phyloP scores from a whole-genome alignment of 208 protist species.

The Novymonas esmeraldas region DNA sequence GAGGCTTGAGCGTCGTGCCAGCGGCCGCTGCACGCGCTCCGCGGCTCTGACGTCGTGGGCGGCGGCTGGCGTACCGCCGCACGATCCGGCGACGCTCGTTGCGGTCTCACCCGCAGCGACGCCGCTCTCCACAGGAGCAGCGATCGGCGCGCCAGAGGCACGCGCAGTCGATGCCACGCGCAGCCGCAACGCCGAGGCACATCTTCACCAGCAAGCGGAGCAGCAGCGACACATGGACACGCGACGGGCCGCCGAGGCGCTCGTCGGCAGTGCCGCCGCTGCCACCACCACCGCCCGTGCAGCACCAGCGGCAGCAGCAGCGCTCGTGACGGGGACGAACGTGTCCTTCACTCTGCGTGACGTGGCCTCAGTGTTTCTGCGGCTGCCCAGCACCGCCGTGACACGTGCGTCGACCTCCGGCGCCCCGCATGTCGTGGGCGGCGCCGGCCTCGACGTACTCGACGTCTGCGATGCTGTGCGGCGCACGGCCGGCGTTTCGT shows the following conservation, averaged over 20 bases:
- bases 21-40: slow-evolving; percentile 1
- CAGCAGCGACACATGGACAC: slow-evolving; percentile 5
- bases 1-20: neutral
- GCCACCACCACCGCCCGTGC: too few species aligned
- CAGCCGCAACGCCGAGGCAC: slow-evolving; percentile 8
- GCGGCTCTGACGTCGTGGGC: neutral
- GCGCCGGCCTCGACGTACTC: slow-evolving; percentile 31
- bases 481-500: slow-evolving; percentile 51
- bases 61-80: neutral
- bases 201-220: slow-evolving; percentile 5
- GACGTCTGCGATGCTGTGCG: slow-evolving; percentile 53
- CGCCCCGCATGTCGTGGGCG: neutral
- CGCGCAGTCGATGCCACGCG: slow-evolving; percentile 1
- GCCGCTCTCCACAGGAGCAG: neutral
- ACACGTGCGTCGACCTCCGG: neutral
- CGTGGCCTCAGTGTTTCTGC: slow-evolving; percentile 59
- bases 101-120: neutral
- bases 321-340: slow-evolving; percentile 50
- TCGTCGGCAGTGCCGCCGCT: slow-evolving; percentile 17
- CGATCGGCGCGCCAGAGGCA: neutral
- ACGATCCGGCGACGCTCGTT: neutral
- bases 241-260: slow-evolving; percentile 27
- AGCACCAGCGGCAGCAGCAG: neutral
- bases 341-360: slow-evolving; percentile 72
- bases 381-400: slow-evolving; percentile 34